These are phyloP conservation scores for Lentinula lateritia DNA, from an alignment of 768 basidiomycete species.

Conservation along the genomic window DNA sequence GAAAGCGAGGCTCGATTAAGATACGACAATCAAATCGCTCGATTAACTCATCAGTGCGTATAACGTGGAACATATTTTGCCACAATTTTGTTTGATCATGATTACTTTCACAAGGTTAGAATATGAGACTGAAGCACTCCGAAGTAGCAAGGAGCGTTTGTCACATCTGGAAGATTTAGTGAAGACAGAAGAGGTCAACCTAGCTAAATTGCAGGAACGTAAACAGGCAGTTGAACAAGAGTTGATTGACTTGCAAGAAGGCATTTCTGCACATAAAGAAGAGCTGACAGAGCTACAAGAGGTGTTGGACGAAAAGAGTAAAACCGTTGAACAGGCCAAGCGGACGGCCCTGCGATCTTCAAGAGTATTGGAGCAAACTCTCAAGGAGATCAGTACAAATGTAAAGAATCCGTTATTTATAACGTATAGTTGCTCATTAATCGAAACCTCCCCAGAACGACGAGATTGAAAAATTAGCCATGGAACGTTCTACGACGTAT, in stretches of 20 bases:
- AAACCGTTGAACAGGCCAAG: constrained; percentile 72
- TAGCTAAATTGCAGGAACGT: constrained; percentile 49
- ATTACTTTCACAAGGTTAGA: constrained; percentile 46
- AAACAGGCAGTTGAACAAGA: constrained; percentile 53
- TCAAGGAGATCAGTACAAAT: constrained; percentile 85
- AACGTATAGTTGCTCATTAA: constrained; percentile 17
- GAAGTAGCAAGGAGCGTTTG: constrained; percentile 58
- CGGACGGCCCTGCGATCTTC: constrained; percentile 61
- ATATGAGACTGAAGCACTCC: constrained; percentile 78
- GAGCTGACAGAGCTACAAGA: constrained; percentile 59
- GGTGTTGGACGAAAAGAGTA: constrained; percentile 65
- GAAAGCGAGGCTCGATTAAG: constrained; percentile 80
- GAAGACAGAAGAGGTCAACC: constrained; percentile 45
- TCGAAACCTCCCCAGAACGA: constrained; percentile 51
- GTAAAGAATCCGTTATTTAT: constrained; percentile 30
- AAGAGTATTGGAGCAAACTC: constrained; percentile 75
- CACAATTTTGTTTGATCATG: not conserved
- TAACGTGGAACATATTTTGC: not conserved
- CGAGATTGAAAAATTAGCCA: constrained; percentile 82
- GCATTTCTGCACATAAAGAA: constrained; percentile 51
- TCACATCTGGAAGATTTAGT: constrained; percentile 46
- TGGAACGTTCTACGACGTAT: constrained; percentile 84
- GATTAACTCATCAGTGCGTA: constrained; percentile 79
- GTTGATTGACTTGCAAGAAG: constrained; percentile 50
- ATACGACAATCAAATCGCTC: constrained; percentile 81